Evolutionary conservation across 2,329 filamentous ascomycete genomes (phyloP).

Genomic region (Chrysosporium keratinophilum): DNA sequence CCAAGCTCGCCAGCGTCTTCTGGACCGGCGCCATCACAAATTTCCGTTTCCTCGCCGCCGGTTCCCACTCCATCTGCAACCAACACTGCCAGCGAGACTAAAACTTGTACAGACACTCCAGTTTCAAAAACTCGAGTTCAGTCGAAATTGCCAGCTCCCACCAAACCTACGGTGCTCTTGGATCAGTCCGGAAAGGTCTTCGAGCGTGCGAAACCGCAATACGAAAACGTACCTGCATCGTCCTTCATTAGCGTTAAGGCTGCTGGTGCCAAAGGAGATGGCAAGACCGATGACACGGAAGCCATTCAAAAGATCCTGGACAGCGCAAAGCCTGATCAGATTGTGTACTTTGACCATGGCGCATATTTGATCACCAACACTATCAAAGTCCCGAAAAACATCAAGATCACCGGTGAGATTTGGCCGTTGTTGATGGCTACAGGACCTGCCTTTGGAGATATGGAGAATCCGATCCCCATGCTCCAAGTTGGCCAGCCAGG

Average conservation of each 20-base stretch:
- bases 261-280: slow-evolving; percentile 77
- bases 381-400: slow-evolving; percentile 55
- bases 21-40: slow-evolving; percentile 5
- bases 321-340: slow-evolving; percentile 46
- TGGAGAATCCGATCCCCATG: slow-evolving; percentile 66
- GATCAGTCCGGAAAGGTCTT: slow-evolving; percentile 58
- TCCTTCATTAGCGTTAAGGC: slow-evolving; percentile 76
- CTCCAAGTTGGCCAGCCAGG: slow-evolving; percentile 73
- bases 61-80: slow-evolving; percentile 14
- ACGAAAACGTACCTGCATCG: slow-evolving; percentile 55
- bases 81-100: slow-evolving; percentile 1
- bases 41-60: slow-evolving; percentile 11
- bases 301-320: slow-evolving; percentile 73
- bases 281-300: slow-evolving; percentile 72
- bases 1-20: slow-evolving; percentile 3
- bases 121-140: slow-evolving; percentile 45
- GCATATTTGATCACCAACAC: slow-evolving; percentile 53
- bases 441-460: slow-evolving; percentile 62
- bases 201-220: slow-evolving; percentile 81
- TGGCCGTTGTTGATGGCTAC: slow-evolving; percentile 83
- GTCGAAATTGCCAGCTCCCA: slow-evolving; percentile 43
- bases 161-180: slow-evolving; percentile 59
- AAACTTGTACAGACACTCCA: slow-evolving; percentile 23
- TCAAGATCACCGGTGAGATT: slow-evolving; percentile 82
- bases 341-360: slow-evolving; percentile 56